phyloP scores from a whole-genome alignment of 2,329 filamentous ascomycete genomes.

The Akanthomyces muscarius region DNA sequence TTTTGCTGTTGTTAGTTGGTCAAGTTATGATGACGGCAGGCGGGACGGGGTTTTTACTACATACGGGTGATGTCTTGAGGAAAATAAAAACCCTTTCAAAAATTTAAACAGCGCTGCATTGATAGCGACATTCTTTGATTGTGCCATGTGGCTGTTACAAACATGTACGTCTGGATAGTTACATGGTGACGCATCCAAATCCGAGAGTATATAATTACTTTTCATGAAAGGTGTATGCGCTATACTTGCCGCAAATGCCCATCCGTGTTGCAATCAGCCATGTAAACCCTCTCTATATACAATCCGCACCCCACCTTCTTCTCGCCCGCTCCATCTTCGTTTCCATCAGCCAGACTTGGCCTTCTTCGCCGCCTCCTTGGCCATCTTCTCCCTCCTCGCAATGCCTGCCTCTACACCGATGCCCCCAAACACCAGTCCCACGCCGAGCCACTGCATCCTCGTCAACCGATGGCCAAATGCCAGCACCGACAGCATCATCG shows the following conservation, averaged over 20 bases:
- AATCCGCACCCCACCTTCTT: neutral
- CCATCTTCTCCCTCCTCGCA: slow-evolving; percentile 75
- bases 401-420: slow-evolving; percentile 88
- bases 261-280: too few relatives aligned
- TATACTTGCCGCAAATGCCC: too few relatives aligned
- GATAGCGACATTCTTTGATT: neutral
- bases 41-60: too few relatives aligned
- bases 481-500: slow-evolving; percentile 93
- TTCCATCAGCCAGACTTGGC: slow-evolving; percentile 28
- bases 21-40: slow-evolving; percentile 5
- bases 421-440: slow-evolving; percentile 88
- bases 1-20: slow-evolving; percentile 19
- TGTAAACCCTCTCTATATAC: neutral
- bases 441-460: slow-evolving; percentile 89
- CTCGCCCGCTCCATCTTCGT: too few relatives aligned
- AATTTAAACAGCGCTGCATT: neutral
- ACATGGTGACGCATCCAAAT: too few relatives aligned
- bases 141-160: too few relatives aligned
- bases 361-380: slow-evolving; percentile 65
- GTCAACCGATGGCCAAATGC: slow-evolving; percentile 88
- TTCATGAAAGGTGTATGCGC: too few relatives aligned
- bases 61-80: too few relatives aligned
- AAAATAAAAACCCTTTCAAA: neutral
- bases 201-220: too few relatives aligned
- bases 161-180: too few relatives aligned